Evolutionary conservation across 768 basidiomycete genomes (phyloP).

Genomic region (Amanita pallidorosea): DNA sequence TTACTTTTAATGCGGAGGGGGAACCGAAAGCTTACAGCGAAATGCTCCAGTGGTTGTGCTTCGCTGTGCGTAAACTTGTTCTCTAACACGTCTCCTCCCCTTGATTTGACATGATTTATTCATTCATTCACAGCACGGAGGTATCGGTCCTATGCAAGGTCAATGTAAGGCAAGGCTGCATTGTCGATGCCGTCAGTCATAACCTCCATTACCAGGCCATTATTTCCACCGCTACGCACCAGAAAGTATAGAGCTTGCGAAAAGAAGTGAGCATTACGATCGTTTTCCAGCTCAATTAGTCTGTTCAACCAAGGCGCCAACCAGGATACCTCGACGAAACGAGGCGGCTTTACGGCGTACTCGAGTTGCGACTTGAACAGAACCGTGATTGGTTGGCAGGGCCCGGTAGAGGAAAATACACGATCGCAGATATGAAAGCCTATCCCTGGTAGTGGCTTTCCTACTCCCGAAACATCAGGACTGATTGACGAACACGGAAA

Average conservation of each 20-base stretch:
- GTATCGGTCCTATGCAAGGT: constrained; percentile 83
- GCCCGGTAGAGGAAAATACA: constrained; percentile 54
- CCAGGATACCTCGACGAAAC: constrained; percentile 74
- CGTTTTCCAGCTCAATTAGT: neutral
- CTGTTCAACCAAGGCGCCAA: neutral
- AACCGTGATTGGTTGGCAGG: constrained; percentile 78
- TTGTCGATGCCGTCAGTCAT: neutral
- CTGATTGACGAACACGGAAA: neutral
- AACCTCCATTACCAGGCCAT: constrained; percentile 31
- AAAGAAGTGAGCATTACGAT: neutral
- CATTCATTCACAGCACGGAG: constrained; percentile 46
- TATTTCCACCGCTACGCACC: constrained; percentile 58
- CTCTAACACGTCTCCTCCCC: neutral
- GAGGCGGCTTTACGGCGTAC: constrained; percentile 71
- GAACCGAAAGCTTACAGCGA: constrained; percentile 57
- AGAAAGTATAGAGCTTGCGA: constrained; percentile 27
- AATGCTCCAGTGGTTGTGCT: constrained; percentile 82
- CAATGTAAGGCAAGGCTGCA: constrained; percentile 24
- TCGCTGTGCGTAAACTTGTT: constrained; percentile 32
- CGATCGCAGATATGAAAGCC: constrained; percentile 63
- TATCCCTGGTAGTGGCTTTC: constrained; percentile 30
- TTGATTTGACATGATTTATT: neutral
- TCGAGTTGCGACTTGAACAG: constrained; percentile 56
- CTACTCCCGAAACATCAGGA: neutral
- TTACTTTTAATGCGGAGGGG: constrained; percentile 48